Evolutionary conservation across 495 filamentous ascomycete species (phyloP), one percentile per base, ranked within the genome.

Genomic region (Penicillium parvum): DNA sequence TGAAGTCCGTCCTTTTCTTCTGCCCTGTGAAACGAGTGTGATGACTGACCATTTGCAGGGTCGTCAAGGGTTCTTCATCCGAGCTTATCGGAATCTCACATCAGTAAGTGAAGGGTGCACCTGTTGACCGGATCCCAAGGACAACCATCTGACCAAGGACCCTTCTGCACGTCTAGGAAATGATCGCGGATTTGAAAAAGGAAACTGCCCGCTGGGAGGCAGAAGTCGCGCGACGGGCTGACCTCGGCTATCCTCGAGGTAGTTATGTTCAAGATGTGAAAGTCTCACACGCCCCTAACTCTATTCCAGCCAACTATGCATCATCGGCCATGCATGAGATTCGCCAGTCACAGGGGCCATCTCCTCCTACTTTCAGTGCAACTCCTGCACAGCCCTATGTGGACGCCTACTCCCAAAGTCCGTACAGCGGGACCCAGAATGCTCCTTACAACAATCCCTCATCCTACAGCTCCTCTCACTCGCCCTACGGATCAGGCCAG

Each of bases 81-180:
- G 82, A 40, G 88, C 88, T 25, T 92, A 91, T 63, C 82, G 88
- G 47, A 90, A 86, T 59, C 70, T 95, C 44, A 95, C 88, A 53
- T 82, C 84, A 56, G 88, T 90, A 79, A 76, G 84, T 76, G 15
- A 22, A 25, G n/a, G n/a, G n/a, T n/a, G n/a, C n/a, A n/a, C n/a
- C n/a, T n/a, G n/a, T n/a, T n/a, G n/a, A n/a, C n/a, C 10, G 25
- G 37, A 41, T 14, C 26, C 45, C 12, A 34, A 28, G 28, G 35
- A 45, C 35, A 47, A 43, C n/a, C 45, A 52, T 52, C 56, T 53
- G 42, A 60, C 49, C 27, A 41, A 29, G 36, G 38, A 41, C 37
- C 46, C 40, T 45, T 39, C 60, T 52, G 30, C 34, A n/a, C 20
- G 32, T 58, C 36, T 58, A 94, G 88, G 84, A 86, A 62, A 91